Evolutionary conservation across 768 basidiomycete genomes (phyloP).

Genomic region (Dendrothele bispora): DNA sequence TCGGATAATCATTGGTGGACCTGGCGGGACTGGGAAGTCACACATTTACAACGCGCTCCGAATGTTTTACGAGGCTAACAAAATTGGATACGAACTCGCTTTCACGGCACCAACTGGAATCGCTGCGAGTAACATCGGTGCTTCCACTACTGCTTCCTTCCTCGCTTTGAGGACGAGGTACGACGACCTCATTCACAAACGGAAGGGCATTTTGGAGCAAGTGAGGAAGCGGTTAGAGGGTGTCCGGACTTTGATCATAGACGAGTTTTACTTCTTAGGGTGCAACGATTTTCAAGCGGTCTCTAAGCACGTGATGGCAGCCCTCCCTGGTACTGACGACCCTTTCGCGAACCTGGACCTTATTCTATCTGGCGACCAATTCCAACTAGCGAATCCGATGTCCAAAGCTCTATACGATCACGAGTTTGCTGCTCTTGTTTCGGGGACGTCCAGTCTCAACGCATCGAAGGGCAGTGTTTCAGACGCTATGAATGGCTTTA

Average conservation of each 20-base stretch:
- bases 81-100: neutral
- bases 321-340: too few species aligned
- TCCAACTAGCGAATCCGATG: slow-evolving; percentile 3
- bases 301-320: too few species aligned
- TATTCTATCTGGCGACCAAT: slow-evolving; percentile 2
- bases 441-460: slow-evolving; percentile 4
- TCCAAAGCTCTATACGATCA: too few species aligned
- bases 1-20: slow-evolving; percentile 9
- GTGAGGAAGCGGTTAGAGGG: neutral
- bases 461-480: slow-evolving; percentile 6
- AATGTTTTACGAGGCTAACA: neutral
- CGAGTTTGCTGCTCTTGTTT: too few species aligned
- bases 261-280: neutral
- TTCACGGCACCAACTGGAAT: slow-evolving; percentile 2
- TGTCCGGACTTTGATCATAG: neutral
- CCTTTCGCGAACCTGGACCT: slow-evolving; percentile 2
- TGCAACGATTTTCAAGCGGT: neutral
- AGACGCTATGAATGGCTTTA: slow-evolving; percentile 7
- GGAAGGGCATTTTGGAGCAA: neutral
- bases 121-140: neutral
- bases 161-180: neutral
- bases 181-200: neutral
- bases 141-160: neutral
- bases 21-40: slow-evolving; percentile 18
- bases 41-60: slow-evolving; percentile 9